phyloP scores from a whole-genome alignment of 1,284 basidiomycete species.

The Microbotryum scabiosae region DNA sequence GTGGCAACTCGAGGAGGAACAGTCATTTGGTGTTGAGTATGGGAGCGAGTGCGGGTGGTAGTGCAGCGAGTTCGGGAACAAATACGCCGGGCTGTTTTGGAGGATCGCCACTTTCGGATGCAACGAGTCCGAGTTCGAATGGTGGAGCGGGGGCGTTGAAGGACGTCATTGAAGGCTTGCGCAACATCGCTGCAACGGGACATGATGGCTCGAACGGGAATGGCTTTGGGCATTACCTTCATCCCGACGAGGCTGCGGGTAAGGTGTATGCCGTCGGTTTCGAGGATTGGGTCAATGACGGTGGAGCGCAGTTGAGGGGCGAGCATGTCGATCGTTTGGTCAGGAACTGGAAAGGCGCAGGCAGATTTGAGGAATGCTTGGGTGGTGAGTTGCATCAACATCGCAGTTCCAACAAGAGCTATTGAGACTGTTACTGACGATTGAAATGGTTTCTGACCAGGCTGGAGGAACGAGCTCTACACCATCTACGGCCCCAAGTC shows the following conservation, averaged over 20 bases:
- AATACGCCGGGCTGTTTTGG: no score
- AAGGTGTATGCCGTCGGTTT: conserved; percentile 27
- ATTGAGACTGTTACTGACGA: not conserved
- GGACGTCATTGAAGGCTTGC: conserved; percentile 6
- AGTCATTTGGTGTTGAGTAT: no score
- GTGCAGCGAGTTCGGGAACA: no score
- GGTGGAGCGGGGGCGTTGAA: not conserved
- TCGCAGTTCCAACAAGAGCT: no score
- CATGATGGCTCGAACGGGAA: no score
- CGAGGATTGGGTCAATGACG: conserved; percentile 29
- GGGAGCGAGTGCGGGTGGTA: no score
- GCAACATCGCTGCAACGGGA: not conserved
- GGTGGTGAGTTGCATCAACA: conserved; percentile 36
- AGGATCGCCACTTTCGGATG: no score
- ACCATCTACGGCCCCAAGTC: conserved; percentile 63
- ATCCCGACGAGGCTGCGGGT: not conserved
- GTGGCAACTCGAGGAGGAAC: not conserved
- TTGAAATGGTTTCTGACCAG: conserved; percentile 17
- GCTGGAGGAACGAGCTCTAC: conserved; percentile 80
- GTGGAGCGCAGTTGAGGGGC: conserved; percentile 34
- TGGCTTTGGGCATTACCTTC: no score
- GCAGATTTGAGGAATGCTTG: conserved; percentile 40
- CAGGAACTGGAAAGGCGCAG: conserved; percentile 39
- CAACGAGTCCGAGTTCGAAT: not conserved
- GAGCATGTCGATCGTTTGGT: conserved; percentile 39